Base-by-base conservation (phyloP, 805 yeast species). In the Yamadazyma olivae region DNA sequence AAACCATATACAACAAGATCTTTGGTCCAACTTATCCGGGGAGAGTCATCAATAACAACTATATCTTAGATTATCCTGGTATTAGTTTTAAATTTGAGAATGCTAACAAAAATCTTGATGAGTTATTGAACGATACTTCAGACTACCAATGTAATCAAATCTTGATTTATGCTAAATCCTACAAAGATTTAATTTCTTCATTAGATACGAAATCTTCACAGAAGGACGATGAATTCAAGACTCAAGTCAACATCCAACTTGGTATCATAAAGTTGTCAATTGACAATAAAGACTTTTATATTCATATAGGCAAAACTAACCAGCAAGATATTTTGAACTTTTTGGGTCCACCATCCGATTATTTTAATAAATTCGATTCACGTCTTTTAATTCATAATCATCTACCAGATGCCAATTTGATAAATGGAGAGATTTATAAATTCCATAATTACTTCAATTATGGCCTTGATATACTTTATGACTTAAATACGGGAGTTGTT, bases 11-110 rank as follows among this genome's bases (percentile, higher is more conserved):
- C 52, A 76, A 77, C 46, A 72, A 69, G 48, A 60, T 70, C 2
- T 75, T 79, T 49, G 85, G 85, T 0, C 83, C 83, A 2, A 78
- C 84, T 0, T 76, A 72, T 40, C 79, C 81, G 1, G 84, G 83
- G 0, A 52, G 47, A 18, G 45, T 64, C 7, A 36, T 38, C 1
- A 43, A 40, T 3, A 30, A 46, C 14, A 48, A 52, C 10, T 79
- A 77, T 45, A 53, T 66, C 8, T 56, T 79, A 17, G 69, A 77
- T 16, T 79, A 79, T 45, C 76, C 79, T 1, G 85, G 85, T 0
- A 59, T 79, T 3, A 61, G 74, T 0, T 78, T 79, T 54, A 64
- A 61, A 36, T 79, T 77, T 46, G 22, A 46, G 29, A 41, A 41
- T 5, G 4, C 5, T 4, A 21, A 22, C 8, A 13, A 13, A 6